A percentile compares a stretch with the other conserved stretches of the same genome.
phyloP scores from a whole-genome alignment of 2,329 filamentous ascomycete genomes.

The Fusarium fujikuroi region DNA sequence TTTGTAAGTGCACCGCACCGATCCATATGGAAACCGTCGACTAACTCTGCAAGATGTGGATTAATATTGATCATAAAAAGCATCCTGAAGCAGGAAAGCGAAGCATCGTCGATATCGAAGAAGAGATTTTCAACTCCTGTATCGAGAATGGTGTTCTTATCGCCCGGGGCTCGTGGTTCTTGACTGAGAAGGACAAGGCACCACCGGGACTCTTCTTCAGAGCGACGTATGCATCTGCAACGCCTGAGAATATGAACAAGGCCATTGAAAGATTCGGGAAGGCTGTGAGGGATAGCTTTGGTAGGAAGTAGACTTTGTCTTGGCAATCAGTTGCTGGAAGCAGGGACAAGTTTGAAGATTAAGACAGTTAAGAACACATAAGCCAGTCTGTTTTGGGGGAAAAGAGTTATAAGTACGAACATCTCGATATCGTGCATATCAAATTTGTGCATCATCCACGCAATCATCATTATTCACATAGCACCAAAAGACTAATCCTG shows the following conservation, averaged over 20 bases:
- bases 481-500: conserved; percentile 37
- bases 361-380: not conserved
- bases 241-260: conserved; percentile 73
- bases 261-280: conserved; percentile 81
- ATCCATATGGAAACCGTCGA: not conserved
- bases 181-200: conserved; percentile 72
- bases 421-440: not conserved
- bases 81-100: conserved; percentile 70
- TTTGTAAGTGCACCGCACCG: conserved; percentile 73
- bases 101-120: conserved; percentile 76
- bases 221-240: conserved; percentile 87
- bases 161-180: conserved; percentile 91
- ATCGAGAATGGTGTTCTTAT: conserved; percentile 83
- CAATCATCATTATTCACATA: not conserved
- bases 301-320: conserved; percentile 42
- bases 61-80: conserved; percentile 72
- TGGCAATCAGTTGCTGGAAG: not conserved
- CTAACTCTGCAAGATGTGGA: conserved; percentile 68
- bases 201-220: conserved; percentile 83
- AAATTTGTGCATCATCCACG: not conserved
- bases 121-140: conserved; percentile 83
- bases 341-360: not conserved
- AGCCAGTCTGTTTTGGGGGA: not conserved
- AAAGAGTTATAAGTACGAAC: not conserved
- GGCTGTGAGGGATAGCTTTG: conserved; percentile 72